Percentiles rank a stretch among this genome's conserved stretches.
Conservation (phyloP, 2,329 filamentous ascomycete species). For the Aspergillus neoniger region DNA sequence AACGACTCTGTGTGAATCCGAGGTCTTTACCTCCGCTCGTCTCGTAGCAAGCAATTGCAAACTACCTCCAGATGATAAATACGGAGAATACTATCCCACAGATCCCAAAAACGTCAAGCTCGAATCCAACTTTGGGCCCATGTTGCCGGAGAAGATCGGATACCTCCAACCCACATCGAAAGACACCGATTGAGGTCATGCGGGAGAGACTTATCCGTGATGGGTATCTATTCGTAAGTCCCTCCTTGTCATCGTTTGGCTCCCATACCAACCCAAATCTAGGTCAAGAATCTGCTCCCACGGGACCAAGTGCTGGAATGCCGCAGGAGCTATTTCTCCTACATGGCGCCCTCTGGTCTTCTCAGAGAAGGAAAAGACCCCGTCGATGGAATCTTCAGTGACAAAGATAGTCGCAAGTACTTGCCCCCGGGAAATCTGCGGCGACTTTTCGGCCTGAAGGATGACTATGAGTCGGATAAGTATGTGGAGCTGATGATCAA, state of each 20-base stretch:
- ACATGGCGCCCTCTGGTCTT: conserved; percentile 41
- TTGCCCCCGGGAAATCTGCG: conserved; percentile 36
- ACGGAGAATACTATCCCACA: background rate
- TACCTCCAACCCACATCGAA: background rate
- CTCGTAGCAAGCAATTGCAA: background rate
- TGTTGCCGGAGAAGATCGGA: background rate
- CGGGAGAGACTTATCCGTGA: background rate
- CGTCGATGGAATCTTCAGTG: conserved; percentile 43
- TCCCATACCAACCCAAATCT: background rate
- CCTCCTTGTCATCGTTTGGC: background rate
- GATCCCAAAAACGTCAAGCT: background rate
- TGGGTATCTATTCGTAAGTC: background rate
- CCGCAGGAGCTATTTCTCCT: conserved; percentile 47
- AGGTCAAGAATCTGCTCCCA: background rate
- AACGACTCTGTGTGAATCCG: background rate
- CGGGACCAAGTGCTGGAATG: background rate
- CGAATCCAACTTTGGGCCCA: background rate
- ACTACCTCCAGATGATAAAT: background rate
- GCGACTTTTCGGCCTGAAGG: conserved; percentile 29
- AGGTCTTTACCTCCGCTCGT: background rate
- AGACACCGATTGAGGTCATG: background rate
- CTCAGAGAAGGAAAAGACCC: conserved; percentile 39
- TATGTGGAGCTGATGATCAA: conserved; percentile 3
- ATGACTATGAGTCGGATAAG: conserved; percentile 39
- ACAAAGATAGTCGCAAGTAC: conserved; percentile 34